A percentile compares a stretch with the other conserved stretches of the same genome.
Evolutionary conservation across 306 rosid species (phyloP).

Genomic region (Quercus agrifolia): DNA sequence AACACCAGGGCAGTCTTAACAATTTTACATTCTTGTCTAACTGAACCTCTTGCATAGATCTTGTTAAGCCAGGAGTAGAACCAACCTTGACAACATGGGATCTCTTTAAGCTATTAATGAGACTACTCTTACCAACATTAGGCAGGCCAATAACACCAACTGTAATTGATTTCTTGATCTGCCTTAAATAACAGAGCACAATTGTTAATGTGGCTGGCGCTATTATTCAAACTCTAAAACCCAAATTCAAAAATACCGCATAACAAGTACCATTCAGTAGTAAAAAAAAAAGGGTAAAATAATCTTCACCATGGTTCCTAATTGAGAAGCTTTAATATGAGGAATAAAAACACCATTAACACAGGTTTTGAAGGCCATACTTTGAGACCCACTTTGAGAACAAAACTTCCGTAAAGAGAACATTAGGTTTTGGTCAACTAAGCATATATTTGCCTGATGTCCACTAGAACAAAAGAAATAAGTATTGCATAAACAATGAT

Average conservation of each 20-base stretch:
- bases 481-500: no score
- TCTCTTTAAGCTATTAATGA: conserved; percentile 82
- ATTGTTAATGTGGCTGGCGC: background rate
- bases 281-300: background rate
- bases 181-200: conserved; percentile 23
- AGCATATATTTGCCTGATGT: no score
- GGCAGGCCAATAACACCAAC: conserved; percentile 91
- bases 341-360: no score
- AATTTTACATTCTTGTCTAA: conserved; percentile 83
- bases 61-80: conserved; percentile 84
- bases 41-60: conserved; percentile 90
- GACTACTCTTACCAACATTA: conserved; percentile 98
- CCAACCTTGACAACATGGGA: conserved; percentile 69
- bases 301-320: no score
- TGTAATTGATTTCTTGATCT: conserved; percentile 91
- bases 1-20: conserved; percentile 96
- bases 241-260: background rate
- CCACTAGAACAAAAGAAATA: no score
- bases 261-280: no score
- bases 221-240: background rate
- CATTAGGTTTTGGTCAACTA: no score
- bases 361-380: no score
- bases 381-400: no score
- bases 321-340: no score
- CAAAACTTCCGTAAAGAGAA: no score